Percentiles rank a stretch among this genome's conserved stretches.
Evolutionary conservation across 106 monocot species (phyloP).

Genomic region (Narthecium ossifragum): DNA sequence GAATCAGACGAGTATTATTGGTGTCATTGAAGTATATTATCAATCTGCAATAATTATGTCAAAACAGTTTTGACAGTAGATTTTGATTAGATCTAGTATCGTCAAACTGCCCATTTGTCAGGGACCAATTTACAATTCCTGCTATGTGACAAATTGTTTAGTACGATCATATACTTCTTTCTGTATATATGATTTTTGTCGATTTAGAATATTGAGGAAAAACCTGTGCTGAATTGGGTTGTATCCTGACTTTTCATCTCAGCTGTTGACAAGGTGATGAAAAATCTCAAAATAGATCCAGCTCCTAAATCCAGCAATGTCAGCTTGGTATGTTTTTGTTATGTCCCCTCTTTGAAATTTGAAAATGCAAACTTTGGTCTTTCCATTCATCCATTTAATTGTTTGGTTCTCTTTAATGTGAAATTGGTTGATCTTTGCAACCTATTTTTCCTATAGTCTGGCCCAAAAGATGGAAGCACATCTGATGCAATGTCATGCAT

Average conservation of each 20-base stretch:
- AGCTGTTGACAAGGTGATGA: slow-evolving; percentile 21
- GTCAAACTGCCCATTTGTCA: neutral
- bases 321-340: slow-evolving; percentile 23
- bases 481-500: slow-evolving; percentile 69
- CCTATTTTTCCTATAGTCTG: slow-evolving; percentile 14
- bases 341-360: neutral
- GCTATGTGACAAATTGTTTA: neutral
- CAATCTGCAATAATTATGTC: too few species aligned
- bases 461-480: slow-evolving; percentile 39
- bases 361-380: neutral
- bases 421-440: neutral
- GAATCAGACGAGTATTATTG: too few species aligned
- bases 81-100: neutral
- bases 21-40: too few species aligned
- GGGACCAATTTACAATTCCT: neutral
- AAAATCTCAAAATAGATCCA: slow-evolving; percentile 36
- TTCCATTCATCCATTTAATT: neutral
- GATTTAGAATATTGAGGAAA: slow-evolving; percentile 2
- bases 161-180: neutral
- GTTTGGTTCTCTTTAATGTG: neutral
- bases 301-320: slow-evolving; percentile 9
- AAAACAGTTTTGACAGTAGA: too few species aligned
- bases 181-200: neutral
- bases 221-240: neutral
- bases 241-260: slow-evolving; percentile 4